Conservation (phyloP, 2,329 filamentous ascomycete genomes). For the Aspergillus terreus region DNA sequence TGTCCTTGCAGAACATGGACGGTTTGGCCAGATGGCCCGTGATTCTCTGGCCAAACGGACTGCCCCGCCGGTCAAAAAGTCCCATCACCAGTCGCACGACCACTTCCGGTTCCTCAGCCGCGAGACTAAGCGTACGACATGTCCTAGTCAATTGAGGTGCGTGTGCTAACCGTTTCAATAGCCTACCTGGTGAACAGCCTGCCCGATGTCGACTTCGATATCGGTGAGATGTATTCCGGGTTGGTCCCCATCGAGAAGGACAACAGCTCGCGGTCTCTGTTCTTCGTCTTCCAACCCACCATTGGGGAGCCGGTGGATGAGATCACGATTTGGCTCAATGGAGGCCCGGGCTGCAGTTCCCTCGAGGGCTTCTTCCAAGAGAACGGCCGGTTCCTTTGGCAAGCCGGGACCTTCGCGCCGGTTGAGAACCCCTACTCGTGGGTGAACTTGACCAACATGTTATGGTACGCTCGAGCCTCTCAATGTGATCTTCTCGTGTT, state of each 20-base stretch:
- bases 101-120: conserved; percentile 25
- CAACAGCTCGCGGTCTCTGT: conserved; percentile 44
- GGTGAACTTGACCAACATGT: conserved; percentile 71
- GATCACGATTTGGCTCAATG: conserved; percentile 48
- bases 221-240: conserved; percentile 51
- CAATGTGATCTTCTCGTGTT: neutral
- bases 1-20: conserved; percentile 21
- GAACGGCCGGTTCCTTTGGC: conserved; percentile 71
- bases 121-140: conserved; percentile 23
- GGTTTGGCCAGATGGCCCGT: conserved; percentile 22
- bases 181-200: conserved; percentile 64
- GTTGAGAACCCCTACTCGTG: conserved; percentile 67
- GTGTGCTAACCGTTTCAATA: conserved; percentile 5
- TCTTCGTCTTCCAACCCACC: conserved; percentile 49
- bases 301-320: conserved; percentile 44
- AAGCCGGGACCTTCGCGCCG: conserved; percentile 64
- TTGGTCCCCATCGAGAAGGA: conserved; percentile 52
- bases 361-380: conserved; percentile 70
- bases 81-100: conserved; percentile 10
- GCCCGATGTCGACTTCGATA: conserved; percentile 66
- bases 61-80: conserved; percentile 9
- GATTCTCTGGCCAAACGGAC: conserved; percentile 19
- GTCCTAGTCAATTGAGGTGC: neutral
- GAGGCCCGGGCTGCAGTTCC: conserved; percentile 55
- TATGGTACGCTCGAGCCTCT: conserved; percentile 53